A percentile compares a stretch with the other conserved stretches of the same genome.
phyloP scores from a whole-genome alignment of 495 filamentous ascomycete species.

The Annulohypoxylon nitens region DNA sequence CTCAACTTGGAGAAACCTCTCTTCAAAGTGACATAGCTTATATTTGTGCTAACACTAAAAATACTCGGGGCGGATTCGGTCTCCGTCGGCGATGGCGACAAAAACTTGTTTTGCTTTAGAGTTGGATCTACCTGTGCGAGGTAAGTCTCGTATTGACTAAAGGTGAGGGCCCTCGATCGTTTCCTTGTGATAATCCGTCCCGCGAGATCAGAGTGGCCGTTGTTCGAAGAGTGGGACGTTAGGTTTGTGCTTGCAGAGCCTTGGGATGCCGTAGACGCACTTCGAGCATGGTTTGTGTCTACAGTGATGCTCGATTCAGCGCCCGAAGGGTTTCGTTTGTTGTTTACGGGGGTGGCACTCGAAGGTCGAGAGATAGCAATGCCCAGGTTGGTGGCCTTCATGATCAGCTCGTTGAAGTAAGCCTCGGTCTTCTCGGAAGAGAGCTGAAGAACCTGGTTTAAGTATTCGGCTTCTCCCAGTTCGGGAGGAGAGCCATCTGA shows the following conservation, averaged over 20 bases:
- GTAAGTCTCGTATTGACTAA: conserved; percentile 67
- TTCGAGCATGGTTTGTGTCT: conserved; percentile 53
- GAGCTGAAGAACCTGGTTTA: conserved; percentile 58
- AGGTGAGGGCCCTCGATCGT: conserved; percentile 59
- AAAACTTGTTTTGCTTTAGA: conserved; percentile 56
- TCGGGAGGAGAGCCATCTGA: conserved; percentile 50
- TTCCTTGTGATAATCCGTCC: conserved; percentile 47
- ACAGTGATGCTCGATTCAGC: conserved; percentile 55
- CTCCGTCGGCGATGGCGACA: conserved; percentile 38
- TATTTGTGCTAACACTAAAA: conserved; percentile 55
- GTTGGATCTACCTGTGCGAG: conserved; percentile 57
- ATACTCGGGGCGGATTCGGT: conserved; percentile 48
- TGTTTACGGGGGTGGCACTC: conserved; percentile 37
- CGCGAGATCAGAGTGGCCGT: conserved; percentile 21
- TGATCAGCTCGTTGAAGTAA: conserved; percentile 55
- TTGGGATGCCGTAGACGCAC: conserved; percentile 54
- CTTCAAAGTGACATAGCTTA: conserved; percentile 58
- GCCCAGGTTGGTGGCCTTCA: conserved; percentile 58
- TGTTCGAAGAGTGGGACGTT: conserved; percentile 54
- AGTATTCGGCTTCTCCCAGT: conserved; percentile 58
- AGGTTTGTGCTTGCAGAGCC: conserved; percentile 51
- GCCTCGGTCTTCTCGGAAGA: conserved; percentile 55
- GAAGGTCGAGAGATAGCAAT: conserved; percentile 56
- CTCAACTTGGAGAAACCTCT: conserved; percentile 56
- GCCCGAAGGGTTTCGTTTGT: conserved; percentile 47